Percentiles rank a stretch among this genome's conserved stretches.
Conservation (phyloP, 768 basidiomycete genomes). For the Mycena vulgaris region DNA sequence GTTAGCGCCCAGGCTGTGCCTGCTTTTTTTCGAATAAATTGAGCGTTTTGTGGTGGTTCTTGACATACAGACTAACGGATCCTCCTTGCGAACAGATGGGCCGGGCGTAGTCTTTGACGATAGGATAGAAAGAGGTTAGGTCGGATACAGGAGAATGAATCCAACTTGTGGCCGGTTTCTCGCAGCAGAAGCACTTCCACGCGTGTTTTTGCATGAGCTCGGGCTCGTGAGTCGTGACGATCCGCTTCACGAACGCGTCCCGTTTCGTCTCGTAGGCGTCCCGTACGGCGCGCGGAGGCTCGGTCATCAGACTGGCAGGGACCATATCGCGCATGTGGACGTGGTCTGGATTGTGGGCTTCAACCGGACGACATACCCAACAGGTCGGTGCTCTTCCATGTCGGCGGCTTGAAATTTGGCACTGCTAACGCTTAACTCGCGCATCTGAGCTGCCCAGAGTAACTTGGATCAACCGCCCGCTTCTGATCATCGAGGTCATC, state of each 20-base stretch:
- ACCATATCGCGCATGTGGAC: slow-evolving; percentile 36
- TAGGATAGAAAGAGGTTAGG: slow-evolving; percentile 27
- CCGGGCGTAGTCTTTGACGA: slow-evolving; percentile 32
- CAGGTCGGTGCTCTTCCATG: slow-evolving; percentile 28
- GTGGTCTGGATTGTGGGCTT: slow-evolving; percentile 21
- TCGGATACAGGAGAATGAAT: slow-evolving; percentile 24
- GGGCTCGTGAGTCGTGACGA: slow-evolving; percentile 22
- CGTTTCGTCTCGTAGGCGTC: slow-evolving; percentile 3
- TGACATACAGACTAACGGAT: too few species aligned
- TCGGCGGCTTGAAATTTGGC: slow-evolving; percentile 8
- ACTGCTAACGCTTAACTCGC: slow-evolving; percentile 9
- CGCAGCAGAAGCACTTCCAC: slow-evolving; percentile 29
- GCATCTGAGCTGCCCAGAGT: slow-evolving; percentile 26
- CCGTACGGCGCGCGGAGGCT: neutral
- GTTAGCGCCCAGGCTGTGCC: slow-evolving; percentile 24
- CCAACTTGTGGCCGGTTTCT: slow-evolving; percentile 23
- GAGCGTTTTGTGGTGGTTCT: too few species aligned
- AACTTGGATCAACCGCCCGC: slow-evolving; percentile 16
- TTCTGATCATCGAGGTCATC: slow-evolving; percentile 27
- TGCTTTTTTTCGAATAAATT: slow-evolving; percentile 15
- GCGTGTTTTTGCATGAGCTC: slow-evolving; percentile 30
- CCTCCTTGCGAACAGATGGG: slow-evolving; percentile 27
- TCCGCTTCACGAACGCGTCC: slow-evolving; percentile 28
- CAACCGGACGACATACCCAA: slow-evolving; percentile 31
- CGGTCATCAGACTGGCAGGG: slow-evolving; percentile 7